Percentiles rank a stretch among this genome's conserved stretches.
phyloP scores from a whole-genome alignment of 345 rosid genomes.

The Boechera retrofracta region DNA sequence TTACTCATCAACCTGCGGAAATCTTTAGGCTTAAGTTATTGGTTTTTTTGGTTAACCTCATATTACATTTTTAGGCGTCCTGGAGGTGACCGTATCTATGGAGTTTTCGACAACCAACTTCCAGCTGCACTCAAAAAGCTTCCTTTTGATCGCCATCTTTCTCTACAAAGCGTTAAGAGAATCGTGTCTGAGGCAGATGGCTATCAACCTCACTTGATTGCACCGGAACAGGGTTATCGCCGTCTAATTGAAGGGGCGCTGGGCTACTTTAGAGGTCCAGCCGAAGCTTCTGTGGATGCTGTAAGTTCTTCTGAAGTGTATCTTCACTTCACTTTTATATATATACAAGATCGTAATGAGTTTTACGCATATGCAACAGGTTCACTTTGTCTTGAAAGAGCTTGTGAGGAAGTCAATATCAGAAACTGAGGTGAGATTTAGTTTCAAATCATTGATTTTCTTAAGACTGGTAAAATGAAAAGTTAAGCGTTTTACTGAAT shows the following conservation, averaged over 20 bases:
- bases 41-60: background rate
- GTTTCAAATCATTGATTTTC: background rate
- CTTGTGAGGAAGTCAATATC: slow-evolving; percentile 78
- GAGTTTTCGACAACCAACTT: slow-evolving; percentile 84
- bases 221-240: slow-evolving; percentile 88
- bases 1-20: background rate
- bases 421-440: slow-evolving; percentile 65
- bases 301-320: slow-evolving; percentile 49
- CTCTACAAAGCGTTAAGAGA: slow-evolving; percentile 74
- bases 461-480: background rate
- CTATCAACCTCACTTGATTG: slow-evolving; percentile 86
- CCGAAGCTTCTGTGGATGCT: slow-evolving; percentile 90
- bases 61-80: slow-evolving; percentile 58
- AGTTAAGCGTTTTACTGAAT: background rate
- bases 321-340: background rate
- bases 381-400: slow-evolving; percentile 79
- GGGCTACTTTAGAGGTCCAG: slow-evolving; percentile 80
- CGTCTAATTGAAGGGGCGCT: slow-evolving; percentile 73
- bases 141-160: slow-evolving; percentile 87
- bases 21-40: slow-evolving; percentile 9
- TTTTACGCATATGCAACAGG: slow-evolving; percentile 48
- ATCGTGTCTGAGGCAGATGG: slow-evolving; percentile 90
- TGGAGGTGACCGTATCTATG: slow-evolving; percentile 87
- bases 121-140: slow-evolving; percentile 90
- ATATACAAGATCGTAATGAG: slow-evolving; percentile 8